These are phyloP conservation scores for Rhododendron henanense DNA, from an alignment of 148 eudicot species.

Conservation along the genomic window DNA sequence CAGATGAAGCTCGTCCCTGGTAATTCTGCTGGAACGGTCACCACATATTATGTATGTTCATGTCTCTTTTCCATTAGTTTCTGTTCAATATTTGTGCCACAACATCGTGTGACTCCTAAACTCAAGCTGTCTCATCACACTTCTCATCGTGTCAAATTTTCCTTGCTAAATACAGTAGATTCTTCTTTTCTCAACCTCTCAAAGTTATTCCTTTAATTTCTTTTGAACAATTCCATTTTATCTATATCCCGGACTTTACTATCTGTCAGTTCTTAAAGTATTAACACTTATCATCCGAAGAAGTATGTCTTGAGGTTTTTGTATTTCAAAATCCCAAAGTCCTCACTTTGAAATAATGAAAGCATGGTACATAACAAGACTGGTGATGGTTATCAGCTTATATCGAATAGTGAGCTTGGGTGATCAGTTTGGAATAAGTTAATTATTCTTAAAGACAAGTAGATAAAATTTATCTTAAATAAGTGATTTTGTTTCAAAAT, in stretches of 20 bases:
- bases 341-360: too few relatives aligned
- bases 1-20: background rate
- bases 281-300: background rate
- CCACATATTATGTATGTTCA: background rate
- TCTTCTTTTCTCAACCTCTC: background rate
- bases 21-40: background rate
- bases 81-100: background rate
- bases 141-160: background rate
- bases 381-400: too few relatives aligned
- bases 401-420: too few relatives aligned
- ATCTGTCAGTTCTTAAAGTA: background rate
- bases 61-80: background rate
- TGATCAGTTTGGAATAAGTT: too few relatives aligned
- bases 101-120: background rate
- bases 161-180: background rate
- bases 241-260: background rate
- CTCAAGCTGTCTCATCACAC: background rate
- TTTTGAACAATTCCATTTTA: background rate
- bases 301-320: background rate
- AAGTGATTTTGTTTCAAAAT: too few relatives aligned
- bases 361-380: too few relatives aligned
- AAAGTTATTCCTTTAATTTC: background rate
- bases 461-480: too few relatives aligned
- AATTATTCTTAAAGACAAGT: too few relatives aligned
- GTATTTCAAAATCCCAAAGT: background rate